phyloP scores from a whole-genome alignment of 2,329 filamentous ascomycete genomes.

The Emericellopsis atlantica region DNA sequence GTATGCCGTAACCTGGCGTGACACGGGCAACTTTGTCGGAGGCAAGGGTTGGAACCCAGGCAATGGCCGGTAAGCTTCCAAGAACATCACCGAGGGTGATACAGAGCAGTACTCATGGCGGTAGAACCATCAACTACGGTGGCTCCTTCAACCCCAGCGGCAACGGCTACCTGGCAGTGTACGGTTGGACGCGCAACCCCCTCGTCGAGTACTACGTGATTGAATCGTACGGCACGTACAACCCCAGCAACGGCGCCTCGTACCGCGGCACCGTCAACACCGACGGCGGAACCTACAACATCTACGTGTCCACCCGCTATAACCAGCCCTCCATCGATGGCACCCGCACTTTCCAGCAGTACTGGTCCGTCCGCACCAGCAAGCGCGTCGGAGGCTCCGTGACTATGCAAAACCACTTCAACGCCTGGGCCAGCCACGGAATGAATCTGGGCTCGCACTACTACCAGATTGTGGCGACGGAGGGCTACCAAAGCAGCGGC shows the following conservation, averaged over 20 bases:
- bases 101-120: neutral
- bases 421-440: slow-evolving; percentile 34
- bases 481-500: slow-evolving; percentile 37
- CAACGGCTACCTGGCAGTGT: slow-evolving; percentile 33
- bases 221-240: slow-evolving; percentile 28
- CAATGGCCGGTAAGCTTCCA: slow-evolving; percentile 12
- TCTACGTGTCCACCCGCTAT: slow-evolving; percentile 18
- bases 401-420: slow-evolving; percentile 35
- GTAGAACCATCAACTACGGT: slow-evolving; percentile 34
- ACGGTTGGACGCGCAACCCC: slow-evolving; percentile 25
- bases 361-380: slow-evolving; percentile 32
- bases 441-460: slow-evolving; percentile 32
- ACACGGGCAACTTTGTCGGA: slow-evolving; percentile 32
- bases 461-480: slow-evolving; percentile 41
- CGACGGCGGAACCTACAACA: slow-evolving; percentile 21
- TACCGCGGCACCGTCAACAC: slow-evolving; percentile 16
- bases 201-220: slow-evolving; percentile 27
- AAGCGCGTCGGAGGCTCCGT: slow-evolving; percentile 38
- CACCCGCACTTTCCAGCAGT: slow-evolving; percentile 35
- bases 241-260: slow-evolving; percentile 21
- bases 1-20: slow-evolving; percentile 37
- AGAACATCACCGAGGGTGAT: slow-evolving; percentile 9
- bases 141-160: slow-evolving; percentile 31
- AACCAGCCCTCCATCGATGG: slow-evolving; percentile 34
- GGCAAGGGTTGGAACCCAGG: slow-evolving; percentile 37